Percentiles rank a stretch among this genome's conserved stretches.
phyloP scores from a whole-genome alignment of 2,329 filamentous ascomycete genomes.

The Aspergillus ochraceoroseus region DNA sequence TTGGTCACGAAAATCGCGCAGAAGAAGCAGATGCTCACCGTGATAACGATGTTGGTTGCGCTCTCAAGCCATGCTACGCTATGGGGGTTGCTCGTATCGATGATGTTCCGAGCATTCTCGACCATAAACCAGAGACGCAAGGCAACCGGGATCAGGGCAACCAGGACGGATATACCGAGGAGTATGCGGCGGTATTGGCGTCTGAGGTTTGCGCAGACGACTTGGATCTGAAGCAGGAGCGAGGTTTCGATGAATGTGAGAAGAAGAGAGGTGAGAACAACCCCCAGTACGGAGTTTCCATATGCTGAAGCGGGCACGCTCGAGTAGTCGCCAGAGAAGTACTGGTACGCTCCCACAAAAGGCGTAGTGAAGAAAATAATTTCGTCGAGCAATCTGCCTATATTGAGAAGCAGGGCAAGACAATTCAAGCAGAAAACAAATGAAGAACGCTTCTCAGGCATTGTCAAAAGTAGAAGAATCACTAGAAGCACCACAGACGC shows the following conservation, averaged over 20 bases:
- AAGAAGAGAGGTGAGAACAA: conserved; percentile 51
- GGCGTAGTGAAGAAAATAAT: conserved; percentile 56
- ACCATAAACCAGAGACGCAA: conserved; percentile 53
- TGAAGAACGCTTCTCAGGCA: conserved; percentile 59
- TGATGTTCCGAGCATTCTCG: conserved; percentile 45
- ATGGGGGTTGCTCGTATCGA: conserved; percentile 27
- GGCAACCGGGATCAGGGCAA: conserved; percentile 50
- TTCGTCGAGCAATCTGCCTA: conserved; percentile 47
- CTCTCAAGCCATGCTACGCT: conserved; percentile 41
- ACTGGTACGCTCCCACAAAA: conserved; percentile 58
- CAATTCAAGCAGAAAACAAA: conserved; percentile 63
- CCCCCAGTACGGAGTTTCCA: conserved; percentile 46
- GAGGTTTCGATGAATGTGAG: conserved; percentile 54
- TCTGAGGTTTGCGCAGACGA: conserved; percentile 54
- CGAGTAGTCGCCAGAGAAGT: conserved; percentile 53
- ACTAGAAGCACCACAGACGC: conserved; percentile 61
- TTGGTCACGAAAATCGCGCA: conserved; percentile 59
- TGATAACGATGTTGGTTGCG: conserved; percentile 49
- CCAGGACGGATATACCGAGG: conserved; percentile 44
- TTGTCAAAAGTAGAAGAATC: conserved; percentile 63
- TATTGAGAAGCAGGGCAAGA: conserved; percentile 56
- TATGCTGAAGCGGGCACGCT: conserved; percentile 45
- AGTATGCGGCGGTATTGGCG: conserved; percentile 44
- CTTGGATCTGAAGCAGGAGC: conserved; percentile 58
- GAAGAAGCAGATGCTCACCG: conserved; percentile 58